Evolutionary conservation across 306 rosid genomes (phyloP).

Genomic region (Castanopsis chinensis): DNA sequence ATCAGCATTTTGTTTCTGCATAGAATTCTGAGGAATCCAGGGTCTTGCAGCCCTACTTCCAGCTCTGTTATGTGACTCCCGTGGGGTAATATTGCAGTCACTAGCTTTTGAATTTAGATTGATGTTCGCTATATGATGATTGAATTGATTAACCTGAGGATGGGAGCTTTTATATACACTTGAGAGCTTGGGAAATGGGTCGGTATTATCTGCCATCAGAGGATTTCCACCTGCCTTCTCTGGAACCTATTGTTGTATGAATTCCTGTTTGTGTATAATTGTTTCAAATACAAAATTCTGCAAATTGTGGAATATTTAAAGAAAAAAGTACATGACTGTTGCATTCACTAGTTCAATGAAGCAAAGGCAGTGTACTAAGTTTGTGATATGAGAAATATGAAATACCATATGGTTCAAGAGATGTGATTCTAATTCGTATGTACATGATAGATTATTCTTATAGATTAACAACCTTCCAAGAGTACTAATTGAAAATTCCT

Average conservation of each 20-base stretch:
- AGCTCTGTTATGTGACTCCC: neutral
- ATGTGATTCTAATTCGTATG: too few relatives aligned
- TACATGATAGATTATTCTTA: too few relatives aligned
- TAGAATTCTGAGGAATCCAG: constrained; percentile 20
- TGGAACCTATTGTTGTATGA: neutral
- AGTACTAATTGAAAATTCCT: too few relatives aligned
- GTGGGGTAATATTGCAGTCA: neutral
- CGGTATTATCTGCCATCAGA: constrained; percentile 29
- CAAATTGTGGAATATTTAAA: too few relatives aligned
- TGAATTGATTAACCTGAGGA: constrained; percentile 14
- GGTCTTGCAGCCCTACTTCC: constrained; percentile 25
- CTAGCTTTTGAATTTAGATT: constrained; percentile 20
- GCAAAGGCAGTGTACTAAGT: too few relatives aligned
- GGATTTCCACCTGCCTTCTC: constrained; percentile 5
- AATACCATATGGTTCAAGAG: too few relatives aligned
- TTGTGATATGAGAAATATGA: too few relatives aligned
- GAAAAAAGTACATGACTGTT: too few relatives aligned
- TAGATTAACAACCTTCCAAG: too few relatives aligned
- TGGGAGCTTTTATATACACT: constrained; percentile 29
- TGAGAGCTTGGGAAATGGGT: constrained; percentile 38
- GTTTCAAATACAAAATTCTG: neutral
- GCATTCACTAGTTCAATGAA: too few relatives aligned
- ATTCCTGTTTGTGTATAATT: neutral
- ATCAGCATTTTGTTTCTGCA: constrained; percentile 10
- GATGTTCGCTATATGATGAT: neutral